Evolutionary conservation across 441 rosid species (phyloP).

Genomic region (Gossypium gossypioides): DNA sequence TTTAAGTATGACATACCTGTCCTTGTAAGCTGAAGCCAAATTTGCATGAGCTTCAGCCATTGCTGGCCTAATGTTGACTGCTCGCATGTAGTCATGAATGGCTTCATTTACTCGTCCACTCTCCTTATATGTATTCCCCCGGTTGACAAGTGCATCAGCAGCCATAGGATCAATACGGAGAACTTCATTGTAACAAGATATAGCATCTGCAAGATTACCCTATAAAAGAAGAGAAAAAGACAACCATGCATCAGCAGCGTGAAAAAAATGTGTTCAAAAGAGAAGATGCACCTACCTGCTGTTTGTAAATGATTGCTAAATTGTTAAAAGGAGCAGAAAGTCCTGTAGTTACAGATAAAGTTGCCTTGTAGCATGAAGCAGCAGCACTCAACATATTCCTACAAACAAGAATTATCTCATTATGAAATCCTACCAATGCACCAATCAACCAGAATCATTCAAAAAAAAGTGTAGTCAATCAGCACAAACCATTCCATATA

Average conservation of each 20-base stretch:
- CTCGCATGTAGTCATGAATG: conserved; percentile 79
- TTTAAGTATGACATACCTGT: conserved; percentile 43
- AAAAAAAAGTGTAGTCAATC: conserved; percentile 10
- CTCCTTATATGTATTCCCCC: conserved; percentile 97
- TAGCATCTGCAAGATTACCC: conserved; percentile 94
- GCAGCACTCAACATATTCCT: conserved; percentile 85
- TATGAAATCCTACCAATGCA: neutral
- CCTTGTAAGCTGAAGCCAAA: conserved; percentile 96
- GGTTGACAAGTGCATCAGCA: conserved; percentile 94
- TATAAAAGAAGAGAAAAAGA: conserved; percentile 13
- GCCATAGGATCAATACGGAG: conserved; percentile 93
- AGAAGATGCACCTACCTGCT: conserved; percentile 51
- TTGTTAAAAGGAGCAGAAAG: conserved; percentile 94
- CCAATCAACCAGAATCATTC: neutral
- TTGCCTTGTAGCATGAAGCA: conserved; percentile 79
- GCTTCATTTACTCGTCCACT: conserved; percentile 91
- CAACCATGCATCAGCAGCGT: neutral
- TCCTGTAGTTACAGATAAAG: conserved; percentile 83
- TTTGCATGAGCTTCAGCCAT: conserved; percentile 99
- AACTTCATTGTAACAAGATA: conserved; percentile 94
- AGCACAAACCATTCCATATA: conserved; percentile 79
- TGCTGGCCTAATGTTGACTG: conserved; percentile 66
- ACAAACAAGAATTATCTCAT: conserved; percentile 9
- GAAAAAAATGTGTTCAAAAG: neutral
- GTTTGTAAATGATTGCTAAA: conserved; percentile 91